These are phyloP conservation scores for Xylaria curta DNA, from an alignment of 495 filamentous ascomycete genomes.

Conservation along the genomic window DNA sequence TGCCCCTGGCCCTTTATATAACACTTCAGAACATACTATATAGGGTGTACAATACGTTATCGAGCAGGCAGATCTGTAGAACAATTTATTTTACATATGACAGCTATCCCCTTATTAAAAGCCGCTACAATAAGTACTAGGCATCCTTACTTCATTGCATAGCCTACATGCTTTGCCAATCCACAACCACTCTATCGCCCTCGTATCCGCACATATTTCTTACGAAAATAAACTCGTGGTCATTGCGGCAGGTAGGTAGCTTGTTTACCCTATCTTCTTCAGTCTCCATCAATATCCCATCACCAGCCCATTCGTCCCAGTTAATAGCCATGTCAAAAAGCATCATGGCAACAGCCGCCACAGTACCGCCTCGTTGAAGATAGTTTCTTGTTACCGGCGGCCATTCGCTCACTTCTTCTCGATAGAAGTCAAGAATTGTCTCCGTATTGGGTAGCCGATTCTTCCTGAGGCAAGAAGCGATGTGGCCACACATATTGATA, in stretches of 20 bases:
- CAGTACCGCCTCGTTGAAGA: background rate
- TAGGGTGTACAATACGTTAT: too few species aligned
- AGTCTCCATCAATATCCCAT: background rate
- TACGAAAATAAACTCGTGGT: constrained; percentile 9
- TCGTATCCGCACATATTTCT: background rate
- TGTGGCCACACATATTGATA: background rate
- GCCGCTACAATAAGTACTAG: too few species aligned
- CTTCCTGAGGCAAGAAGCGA: background rate
- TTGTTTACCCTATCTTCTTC: background rate
- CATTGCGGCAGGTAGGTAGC: constrained; percentile 7
- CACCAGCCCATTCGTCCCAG: background rate
- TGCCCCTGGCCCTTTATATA: too few species aligned
- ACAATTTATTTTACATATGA: too few species aligned
- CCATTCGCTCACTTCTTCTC: background rate
- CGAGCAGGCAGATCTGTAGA: too few species aligned
- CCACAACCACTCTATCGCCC: too few species aligned
- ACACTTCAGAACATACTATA: too few species aligned
- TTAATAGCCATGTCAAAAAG: background rate
- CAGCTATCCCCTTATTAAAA: too few species aligned
- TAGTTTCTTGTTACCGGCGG: background rate
- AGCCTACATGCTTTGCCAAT: too few species aligned
- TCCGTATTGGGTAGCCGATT: background rate
- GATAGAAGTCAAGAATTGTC: background rate
- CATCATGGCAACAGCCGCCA: constrained; percentile 2
- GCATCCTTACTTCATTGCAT: too few species aligned